phyloP scores from a whole-genome alignment of 208 protist genomes.

The Crithidia sp. region DNA sequence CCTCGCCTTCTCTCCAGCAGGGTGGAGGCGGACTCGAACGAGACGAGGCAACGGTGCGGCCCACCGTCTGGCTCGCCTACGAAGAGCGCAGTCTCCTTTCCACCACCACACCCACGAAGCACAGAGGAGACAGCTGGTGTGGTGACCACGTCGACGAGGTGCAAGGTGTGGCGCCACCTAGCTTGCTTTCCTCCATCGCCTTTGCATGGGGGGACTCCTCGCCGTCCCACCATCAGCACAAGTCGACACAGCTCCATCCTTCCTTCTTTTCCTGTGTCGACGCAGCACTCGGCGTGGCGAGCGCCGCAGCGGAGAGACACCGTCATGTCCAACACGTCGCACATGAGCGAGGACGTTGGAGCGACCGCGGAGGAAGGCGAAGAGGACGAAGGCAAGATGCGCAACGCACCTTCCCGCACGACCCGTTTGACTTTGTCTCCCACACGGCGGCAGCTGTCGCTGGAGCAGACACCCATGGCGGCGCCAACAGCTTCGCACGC shows the following conservation, averaged over 20 bases:
- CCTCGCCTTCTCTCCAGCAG: too few relatives aligned
- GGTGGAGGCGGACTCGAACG: neutral
- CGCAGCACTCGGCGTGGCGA: neutral
- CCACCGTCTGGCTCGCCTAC: slow-evolving; percentile 28
- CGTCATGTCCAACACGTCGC: neutral
- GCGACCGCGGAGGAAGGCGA: too few relatives aligned
- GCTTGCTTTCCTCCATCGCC: neutral
- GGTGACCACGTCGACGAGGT: neutral
- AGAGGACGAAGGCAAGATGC: too few relatives aligned
- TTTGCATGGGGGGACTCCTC: neutral
- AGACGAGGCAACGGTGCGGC: slow-evolving; percentile 4
- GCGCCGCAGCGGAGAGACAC: neutral
- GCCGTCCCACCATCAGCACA: neutral
- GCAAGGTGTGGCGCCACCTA: neutral
- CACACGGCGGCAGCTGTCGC: slow-evolving; percentile 23
- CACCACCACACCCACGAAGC: neutral
- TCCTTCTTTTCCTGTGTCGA: neutral
- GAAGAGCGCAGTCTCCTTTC: slow-evolving; percentile 25
- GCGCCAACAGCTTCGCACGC: neutral
- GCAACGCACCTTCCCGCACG: too few relatives aligned
- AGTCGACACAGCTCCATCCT: neutral
- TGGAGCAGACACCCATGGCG: slow-evolving; percentile 16
- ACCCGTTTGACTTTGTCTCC: too few relatives aligned
- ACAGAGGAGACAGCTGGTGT: neutral
- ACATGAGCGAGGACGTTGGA: slow-evolving; percentile 13